Base-by-base conservation (phyloP, 805 yeast species). In the Candida germanica region DNA sequence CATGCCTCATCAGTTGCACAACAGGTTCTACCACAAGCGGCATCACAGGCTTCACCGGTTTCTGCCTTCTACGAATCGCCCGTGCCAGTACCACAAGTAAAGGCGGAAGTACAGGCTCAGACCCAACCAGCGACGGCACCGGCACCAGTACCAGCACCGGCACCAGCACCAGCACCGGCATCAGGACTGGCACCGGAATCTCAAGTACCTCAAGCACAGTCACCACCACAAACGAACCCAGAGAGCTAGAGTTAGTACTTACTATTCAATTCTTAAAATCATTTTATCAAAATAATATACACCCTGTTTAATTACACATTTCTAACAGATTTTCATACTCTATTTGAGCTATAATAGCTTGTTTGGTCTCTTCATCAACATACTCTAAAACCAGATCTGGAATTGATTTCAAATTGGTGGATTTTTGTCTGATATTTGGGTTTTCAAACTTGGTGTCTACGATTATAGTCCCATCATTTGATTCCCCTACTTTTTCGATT, bases 391-490 rank as follows among this genome's bases (percentile, higher is more conserved):
- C 51, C 8, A 73, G 78, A 11, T 59, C 50, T 1, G 84, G 78
- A 2, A 88, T 78, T 38, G 72, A 67, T 3, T 58, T 56, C 44
- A 88, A 64, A 0, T 95, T 95, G 0, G 94, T 83, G n/a, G 61
- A 57, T 44, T 62, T 71, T 19, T 61, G 61, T 32, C 77, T 62
- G 39, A 79, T 67, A 20, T 76, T 62, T 33, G 73, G 69, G 27
- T 59, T 51, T 21, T 70, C 52, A 33, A 70, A 61, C 1, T 39
- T 47, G 9, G 80, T 72, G 39, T 75, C 79, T 45, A 71, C 68
- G 24, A 61, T 50, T 5, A 81, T 51, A 29, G 66, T 58, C 18
- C 59, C 53, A 9, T 36, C 37, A 4, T 47, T 44, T 9, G 54
- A 38, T 6, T 47, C 54, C 0, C 53, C 56, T 1, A 59, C 37